phyloP scores from a whole-genome alignment of 345 rosid genomes.

The Pelargonium nanum region DNA sequence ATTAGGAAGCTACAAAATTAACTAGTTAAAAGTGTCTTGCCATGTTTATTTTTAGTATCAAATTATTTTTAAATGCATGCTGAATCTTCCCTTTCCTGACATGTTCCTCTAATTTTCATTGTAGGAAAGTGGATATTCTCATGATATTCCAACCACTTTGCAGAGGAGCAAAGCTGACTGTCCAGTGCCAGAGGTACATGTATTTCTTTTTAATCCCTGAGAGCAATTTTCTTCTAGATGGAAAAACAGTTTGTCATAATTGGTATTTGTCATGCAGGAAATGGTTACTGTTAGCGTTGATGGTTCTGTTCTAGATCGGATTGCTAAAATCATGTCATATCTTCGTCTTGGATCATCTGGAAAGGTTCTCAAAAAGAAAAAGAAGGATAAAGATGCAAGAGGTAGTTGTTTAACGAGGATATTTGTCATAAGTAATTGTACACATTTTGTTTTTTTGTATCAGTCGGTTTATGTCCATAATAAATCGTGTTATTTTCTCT shows the following conservation, averaged over 20 bases:
- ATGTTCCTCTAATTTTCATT: not conserved
- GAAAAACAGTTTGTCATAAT: slow-evolving; percentile 12
- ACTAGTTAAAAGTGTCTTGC: not conserved
- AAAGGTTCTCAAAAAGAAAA: slow-evolving; percentile 97
- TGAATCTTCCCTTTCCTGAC: not conserved
- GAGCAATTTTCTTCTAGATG: slow-evolving; percentile 10
- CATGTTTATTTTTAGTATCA: not conserved
- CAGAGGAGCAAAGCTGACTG: slow-evolving; percentile 97
- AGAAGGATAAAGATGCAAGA: slow-evolving; percentile 77
- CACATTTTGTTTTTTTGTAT: too few species aligned
- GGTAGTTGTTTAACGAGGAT: slow-evolving; percentile 26
- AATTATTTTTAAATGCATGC: not conserved
- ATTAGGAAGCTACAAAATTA: not conserved
- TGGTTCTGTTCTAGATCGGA: slow-evolving; percentile 93
- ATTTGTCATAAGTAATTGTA: too few species aligned
- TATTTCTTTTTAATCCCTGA: not conserved
- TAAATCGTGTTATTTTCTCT: too few species aligned
- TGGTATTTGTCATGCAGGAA: slow-evolving; percentile 40
- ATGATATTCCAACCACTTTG: slow-evolving; percentile 96
- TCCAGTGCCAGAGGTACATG: slow-evolving; percentile 75
- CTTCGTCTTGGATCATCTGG: slow-evolving; percentile 99
- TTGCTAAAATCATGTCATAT: slow-evolving; percentile 88
- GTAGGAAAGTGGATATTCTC: slow-evolving; percentile 77
- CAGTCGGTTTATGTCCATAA: too few species aligned
- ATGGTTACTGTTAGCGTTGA: slow-evolving; percentile 87